Conservation (phyloP, 805 yeast genomes). For the Kuraishia piskuri region DNA sequence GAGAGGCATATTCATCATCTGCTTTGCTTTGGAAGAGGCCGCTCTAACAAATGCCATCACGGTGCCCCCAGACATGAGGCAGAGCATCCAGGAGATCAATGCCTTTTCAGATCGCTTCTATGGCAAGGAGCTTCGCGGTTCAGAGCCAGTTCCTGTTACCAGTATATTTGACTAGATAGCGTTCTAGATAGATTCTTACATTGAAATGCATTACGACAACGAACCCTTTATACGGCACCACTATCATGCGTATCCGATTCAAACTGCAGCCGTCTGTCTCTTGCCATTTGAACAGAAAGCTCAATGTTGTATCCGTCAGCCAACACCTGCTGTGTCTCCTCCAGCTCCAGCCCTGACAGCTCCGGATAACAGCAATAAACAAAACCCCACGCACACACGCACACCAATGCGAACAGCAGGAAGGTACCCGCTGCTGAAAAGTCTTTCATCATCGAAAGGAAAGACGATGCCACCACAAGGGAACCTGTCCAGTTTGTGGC, state of each 20-base stretch:
- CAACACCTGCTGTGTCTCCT: slow-evolving; percentile 79
- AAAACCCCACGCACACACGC: slow-evolving; percentile 61
- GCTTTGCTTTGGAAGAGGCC: background rate
- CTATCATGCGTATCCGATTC: background rate
- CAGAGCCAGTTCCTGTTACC: background rate
- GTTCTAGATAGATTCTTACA: too few species aligned
- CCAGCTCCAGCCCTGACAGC: slow-evolving; percentile 80
- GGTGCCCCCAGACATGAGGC: background rate
- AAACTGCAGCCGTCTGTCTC: slow-evolving; percentile 20
- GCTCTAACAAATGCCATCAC: background rate
- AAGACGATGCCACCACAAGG: slow-evolving; percentile 80
- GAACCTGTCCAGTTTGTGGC: slow-evolving; percentile 96
- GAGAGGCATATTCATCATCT: background rate
- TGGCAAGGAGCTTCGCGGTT: background rate
- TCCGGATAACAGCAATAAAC: slow-evolving; percentile 88
- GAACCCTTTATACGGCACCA: background rate
- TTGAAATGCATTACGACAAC: background rate
- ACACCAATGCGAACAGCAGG: slow-evolving; percentile 78
- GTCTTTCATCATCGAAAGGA: slow-evolving; percentile 85
- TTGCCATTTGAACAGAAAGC: slow-evolving; percentile 47
- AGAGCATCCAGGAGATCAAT: background rate
- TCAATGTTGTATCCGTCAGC: slow-evolving; percentile 82
- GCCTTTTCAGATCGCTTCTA: background rate
- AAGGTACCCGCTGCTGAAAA: slow-evolving; percentile 95
- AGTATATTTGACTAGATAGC: background rate